Conservation (phyloP, 345 rosid species). For the Hevea brasiliensis region DNA sequence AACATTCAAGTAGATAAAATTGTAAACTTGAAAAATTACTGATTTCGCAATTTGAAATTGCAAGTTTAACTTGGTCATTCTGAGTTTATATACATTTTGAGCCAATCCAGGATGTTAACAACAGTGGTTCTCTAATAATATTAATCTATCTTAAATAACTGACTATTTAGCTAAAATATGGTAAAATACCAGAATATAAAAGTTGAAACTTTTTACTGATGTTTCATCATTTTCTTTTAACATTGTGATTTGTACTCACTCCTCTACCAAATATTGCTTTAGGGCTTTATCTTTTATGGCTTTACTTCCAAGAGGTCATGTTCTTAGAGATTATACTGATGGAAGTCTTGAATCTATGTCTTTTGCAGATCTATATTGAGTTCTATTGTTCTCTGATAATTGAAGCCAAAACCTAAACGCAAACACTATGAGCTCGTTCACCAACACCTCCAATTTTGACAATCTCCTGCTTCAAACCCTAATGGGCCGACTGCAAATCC, state of each 20-base stretch:
- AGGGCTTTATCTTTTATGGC: neutral
- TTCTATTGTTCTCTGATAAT: neutral
- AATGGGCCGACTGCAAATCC: constrained; percentile 84
- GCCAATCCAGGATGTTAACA: no score
- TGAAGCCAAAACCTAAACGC: neutral
- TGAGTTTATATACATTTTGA: no score
- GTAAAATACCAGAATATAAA: no score
- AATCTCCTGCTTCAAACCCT: constrained; percentile 72
- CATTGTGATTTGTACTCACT: neutral
- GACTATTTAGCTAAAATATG: no score
- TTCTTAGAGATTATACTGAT: neutral
- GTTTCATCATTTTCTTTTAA: neutral
- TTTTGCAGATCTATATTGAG: neutral
- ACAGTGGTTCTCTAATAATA: no score
- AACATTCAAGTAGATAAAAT: no score
- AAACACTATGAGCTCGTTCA: constrained; percentile 56
- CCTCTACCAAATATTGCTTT: neutral
- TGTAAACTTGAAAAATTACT: no score
- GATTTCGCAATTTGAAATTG: no score
- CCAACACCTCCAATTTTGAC: constrained; percentile 58
- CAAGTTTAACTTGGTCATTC: no score
- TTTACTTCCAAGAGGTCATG: neutral
- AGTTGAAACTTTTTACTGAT: neutral
- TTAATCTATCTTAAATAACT: no score
- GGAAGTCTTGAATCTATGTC: neutral